phyloP scores from a whole-genome alignment of 2,329 filamentous ascomycete genomes.

The Botrytis galanthina region DNA sequence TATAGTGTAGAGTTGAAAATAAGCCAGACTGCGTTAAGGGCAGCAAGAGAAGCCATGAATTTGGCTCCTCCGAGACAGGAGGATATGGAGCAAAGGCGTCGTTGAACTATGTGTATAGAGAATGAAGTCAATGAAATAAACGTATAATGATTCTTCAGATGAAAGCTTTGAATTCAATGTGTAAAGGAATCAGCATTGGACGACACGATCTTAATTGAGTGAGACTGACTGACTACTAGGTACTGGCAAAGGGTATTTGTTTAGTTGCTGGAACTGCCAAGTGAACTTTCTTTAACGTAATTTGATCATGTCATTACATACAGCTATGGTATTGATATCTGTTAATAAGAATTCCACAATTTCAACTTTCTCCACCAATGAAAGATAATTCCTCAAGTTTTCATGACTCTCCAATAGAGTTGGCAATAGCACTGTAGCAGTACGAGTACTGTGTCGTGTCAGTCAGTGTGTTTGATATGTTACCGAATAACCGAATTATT shows the following conservation, averaged over 20 bases:
- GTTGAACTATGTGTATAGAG: neutral
- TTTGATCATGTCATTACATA: neutral
- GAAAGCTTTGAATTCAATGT: neutral
- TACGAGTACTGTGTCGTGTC: neutral
- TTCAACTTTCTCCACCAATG: neutral
- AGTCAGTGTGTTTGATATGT: neutral
- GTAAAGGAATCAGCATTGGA: neutral
- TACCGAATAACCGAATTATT: constrained; percentile 19
- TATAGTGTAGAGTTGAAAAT: constrained; percentile 72
- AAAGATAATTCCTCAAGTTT: no score
- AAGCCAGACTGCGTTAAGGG: constrained; percentile 65
- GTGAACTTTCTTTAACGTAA: neutral
- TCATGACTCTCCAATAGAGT: neutral
- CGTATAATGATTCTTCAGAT: neutral
- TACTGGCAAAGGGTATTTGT: neutral
- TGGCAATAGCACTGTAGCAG: neutral
- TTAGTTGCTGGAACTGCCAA: neutral
- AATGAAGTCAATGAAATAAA: constrained; percentile 12
- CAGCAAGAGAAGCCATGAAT: constrained; percentile 62
- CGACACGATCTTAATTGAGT: neutral
- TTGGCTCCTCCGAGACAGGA: constrained; percentile 8
- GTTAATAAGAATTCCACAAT: neutral
- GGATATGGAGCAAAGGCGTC: constrained; percentile 14
- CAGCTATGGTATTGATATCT: neutral
- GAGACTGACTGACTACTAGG: neutral